Evolutionary conservation across 495 filamentous ascomycete genomes (phyloP).

Genomic region (Xylaria sp.): DNA sequence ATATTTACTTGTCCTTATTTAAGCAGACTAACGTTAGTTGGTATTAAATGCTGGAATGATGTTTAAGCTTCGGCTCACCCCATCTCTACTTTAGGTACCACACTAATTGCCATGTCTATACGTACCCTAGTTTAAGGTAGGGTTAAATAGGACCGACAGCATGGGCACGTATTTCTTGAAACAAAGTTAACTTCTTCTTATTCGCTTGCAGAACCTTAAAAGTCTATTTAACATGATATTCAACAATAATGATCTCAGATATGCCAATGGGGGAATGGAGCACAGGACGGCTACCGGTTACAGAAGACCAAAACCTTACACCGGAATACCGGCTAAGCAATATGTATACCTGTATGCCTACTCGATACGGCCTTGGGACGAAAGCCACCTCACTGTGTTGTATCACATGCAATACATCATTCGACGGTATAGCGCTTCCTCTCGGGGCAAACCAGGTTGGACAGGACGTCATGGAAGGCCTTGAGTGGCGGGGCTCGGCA

Average conservation of each 20-base stretch:
- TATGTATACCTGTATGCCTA: background rate
- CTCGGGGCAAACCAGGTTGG: background rate
- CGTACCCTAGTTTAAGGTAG: background rate
- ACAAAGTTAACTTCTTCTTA: background rate
- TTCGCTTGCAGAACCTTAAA: background rate
- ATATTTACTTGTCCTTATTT: no score
- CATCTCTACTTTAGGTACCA: background rate
- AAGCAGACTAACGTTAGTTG: no score
- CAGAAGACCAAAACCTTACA: background rate
- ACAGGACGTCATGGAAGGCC: no score
- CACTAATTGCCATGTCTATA: background rate
- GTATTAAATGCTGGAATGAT: no score
- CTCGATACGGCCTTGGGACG: background rate
- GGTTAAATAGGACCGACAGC: background rate
- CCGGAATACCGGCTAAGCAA: background rate
- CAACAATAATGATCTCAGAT: background rate
- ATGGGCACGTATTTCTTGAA: background rate
- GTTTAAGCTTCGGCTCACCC: background rate
- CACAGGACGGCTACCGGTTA: background rate
- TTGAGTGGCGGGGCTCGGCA: background rate
- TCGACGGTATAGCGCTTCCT: background rate
- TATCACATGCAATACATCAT: background rate
- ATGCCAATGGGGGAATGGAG: background rate
- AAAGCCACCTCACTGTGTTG: background rate
- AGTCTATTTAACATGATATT: background rate